Evolutionary conservation across 1,284 basidiomycete species (phyloP).

Genomic region (Schizophyllum amplum): DNA sequence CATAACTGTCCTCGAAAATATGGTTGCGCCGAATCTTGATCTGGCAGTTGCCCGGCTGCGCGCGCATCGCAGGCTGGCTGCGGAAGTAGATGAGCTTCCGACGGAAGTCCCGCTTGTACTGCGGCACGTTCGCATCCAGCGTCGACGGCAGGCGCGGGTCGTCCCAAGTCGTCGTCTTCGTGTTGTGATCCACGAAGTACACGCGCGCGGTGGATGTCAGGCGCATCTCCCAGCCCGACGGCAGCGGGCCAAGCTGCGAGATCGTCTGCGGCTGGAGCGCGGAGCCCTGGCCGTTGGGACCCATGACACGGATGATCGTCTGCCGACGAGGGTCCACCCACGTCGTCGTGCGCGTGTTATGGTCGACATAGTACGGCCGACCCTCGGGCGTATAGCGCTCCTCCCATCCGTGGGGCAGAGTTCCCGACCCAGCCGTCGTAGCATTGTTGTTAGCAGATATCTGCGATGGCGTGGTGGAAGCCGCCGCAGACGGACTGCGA

Average conservation of each 20-base stretch:
- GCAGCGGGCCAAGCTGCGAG: conserved; percentile 85
- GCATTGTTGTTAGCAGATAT: conserved; percentile 44
- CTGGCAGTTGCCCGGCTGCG: conserved; percentile 87
- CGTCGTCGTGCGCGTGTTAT: conserved; percentile 91
- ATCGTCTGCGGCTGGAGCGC: conserved; percentile 83
- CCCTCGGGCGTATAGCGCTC: conserved; percentile 94
- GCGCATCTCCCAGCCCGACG: conserved; percentile 96
- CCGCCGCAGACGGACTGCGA: conserved; percentile 23
- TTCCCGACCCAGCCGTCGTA: conserved; percentile 75
- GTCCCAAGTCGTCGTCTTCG: conserved; percentile 97
- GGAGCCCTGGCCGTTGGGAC: conserved; percentile 76
- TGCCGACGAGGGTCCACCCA: conserved; percentile 94
- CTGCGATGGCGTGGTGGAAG: conserved; percentile 27
- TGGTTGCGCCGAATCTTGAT: conserved; percentile 90
- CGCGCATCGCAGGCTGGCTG: conserved; percentile 86
- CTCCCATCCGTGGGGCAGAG: conserved; percentile 90
- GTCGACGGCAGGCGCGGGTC: conserved; percentile 84
- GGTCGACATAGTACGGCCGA: conserved; percentile 90
- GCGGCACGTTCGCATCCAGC: conserved; percentile 85
- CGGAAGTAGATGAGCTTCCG: conserved; percentile 96
- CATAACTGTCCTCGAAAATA: conserved; percentile 93
- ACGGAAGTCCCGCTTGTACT: conserved; percentile 96
- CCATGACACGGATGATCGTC: conserved; percentile 86
- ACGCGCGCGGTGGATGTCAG: conserved; percentile 89
- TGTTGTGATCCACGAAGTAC: conserved; percentile 97